These are phyloP conservation scores for Pterulicium gracile DNA, from an alignment of 1,284 basidiomycete genomes.

Conservation along the genomic window DNA sequence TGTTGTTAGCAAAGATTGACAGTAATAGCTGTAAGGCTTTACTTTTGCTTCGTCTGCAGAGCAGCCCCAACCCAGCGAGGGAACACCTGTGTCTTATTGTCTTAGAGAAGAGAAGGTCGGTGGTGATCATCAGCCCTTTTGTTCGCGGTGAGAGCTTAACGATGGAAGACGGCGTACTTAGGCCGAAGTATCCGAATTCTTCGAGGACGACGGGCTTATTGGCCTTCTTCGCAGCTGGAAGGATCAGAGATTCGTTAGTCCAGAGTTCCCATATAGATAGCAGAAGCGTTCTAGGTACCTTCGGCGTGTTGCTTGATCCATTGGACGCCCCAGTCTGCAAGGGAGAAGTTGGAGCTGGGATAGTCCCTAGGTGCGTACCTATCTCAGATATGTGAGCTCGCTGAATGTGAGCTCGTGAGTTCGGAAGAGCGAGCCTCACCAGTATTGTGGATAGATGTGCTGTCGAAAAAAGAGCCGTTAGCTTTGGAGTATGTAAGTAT, in stretches of 20 bases:
- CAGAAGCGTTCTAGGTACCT: constrained; percentile 18
- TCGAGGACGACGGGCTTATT: constrained; percentile 44
- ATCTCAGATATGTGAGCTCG: constrained; percentile 2
- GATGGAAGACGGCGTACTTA: constrained; percentile 20
- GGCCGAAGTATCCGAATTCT: constrained; percentile 38
- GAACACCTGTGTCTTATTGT: constrained; percentile 40
- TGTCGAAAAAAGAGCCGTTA: constrained; percentile 13
- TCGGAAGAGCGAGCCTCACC: constrained; percentile 19
- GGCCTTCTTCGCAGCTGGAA: constrained; percentile 33
- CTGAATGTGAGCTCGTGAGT: neutral
- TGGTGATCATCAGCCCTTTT: neutral
- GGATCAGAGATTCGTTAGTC: neutral
- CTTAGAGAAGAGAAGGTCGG: constrained; percentile 15
- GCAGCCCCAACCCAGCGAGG: constrained; percentile 38
- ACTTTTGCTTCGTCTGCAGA: constrained; percentile 39
- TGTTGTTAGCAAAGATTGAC: constrained; percentile 1
- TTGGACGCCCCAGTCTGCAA: constrained; percentile 37
- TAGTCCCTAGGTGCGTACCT: constrained; percentile 31
- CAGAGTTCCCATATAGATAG: too few relatives aligned
- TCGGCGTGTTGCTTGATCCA: constrained; percentile 40
- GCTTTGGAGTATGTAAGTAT: constrained; percentile 3
- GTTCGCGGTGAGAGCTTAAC: neutral
- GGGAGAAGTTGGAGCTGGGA: constrained; percentile 39
- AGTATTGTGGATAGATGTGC: constrained; percentile 44
- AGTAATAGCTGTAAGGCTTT: constrained; percentile 17